Evolutionary conservation across 176 grass and related monocot species (phyloP).

Genomic region (Oryza coarctata): DNA sequence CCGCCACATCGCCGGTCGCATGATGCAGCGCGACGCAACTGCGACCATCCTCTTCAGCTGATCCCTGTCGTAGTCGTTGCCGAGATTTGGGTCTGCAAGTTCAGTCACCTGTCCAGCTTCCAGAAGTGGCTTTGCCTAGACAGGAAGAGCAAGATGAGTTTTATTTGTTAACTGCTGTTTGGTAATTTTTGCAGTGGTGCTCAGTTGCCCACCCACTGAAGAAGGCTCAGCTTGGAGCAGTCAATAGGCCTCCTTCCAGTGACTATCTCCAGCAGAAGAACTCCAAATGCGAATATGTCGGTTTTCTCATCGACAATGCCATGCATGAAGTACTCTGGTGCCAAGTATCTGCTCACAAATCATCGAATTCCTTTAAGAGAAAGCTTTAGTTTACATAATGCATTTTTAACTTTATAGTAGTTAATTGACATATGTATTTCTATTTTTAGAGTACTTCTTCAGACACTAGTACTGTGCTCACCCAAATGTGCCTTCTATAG

Average conservation of each 20-base stretch:
- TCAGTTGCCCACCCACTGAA: conserved; percentile 67
- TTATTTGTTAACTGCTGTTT: neutral
- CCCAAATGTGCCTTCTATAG: conserved; percentile 97
- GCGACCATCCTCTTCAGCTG: conserved; percentile 69
- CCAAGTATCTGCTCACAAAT: conserved; percentile 68
- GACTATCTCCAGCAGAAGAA: conserved; percentile 74
- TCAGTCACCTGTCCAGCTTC: conserved; percentile 74
- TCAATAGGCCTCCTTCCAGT: conserved; percentile 87
- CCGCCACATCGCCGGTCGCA: conserved; percentile 76
- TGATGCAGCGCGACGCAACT: conserved; percentile 65
- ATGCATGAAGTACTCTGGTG: conserved; percentile 97
- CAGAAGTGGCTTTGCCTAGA: conserved; percentile 83
- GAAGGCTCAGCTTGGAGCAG: conserved; percentile 75
- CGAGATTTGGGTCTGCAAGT: conserved; percentile 66
- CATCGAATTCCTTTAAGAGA: neutral
- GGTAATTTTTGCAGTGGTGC: neutral
- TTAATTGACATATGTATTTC: neutral
- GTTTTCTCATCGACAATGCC: conserved; percentile 92
- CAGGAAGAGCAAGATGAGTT: neutral
- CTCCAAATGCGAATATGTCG: conserved; percentile 83
- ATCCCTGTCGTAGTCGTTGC: conserved; percentile 58
- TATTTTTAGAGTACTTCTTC: neutral
- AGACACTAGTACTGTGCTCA: conserved; percentile 23
- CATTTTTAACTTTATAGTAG: neutral
- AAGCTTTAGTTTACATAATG: neutral